Evolutionary conservation across 164 flowering plant genomes (phyloP), one percentile per base, ranked within the genome.

Genomic region (Tetracentron sinense): DNA sequence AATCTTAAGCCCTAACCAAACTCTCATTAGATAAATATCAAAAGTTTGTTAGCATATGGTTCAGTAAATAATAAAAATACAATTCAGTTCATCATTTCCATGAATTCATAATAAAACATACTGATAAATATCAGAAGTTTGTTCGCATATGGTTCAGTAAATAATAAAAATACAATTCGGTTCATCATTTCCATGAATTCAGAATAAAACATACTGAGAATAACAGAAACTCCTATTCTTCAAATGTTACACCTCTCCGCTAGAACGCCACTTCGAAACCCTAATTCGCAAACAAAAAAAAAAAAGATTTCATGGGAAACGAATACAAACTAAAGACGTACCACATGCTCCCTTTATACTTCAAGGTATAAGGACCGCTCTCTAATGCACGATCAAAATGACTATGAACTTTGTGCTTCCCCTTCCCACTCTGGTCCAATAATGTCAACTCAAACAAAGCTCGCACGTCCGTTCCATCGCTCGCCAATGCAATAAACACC

Each of bases 291-390:
- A 27, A 29, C 23, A 26, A 29, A 11, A 12, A 27, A 29, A 38
- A 26, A 29, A 11, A 2, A 56, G 54, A 2, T 4, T 1, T 19
- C n/a, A 30, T 12, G 4, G 4, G 11, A 26, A 44, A 51, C 8
- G 7, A 49, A 51, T 21, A 51, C 15, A 0, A 51, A 51, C 12
- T 11, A 51, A 59, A 48, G 20, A 67, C 77, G 33, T 85, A 91
- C 97, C 97, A 90, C 97, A 90, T 90, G 82, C 94, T 88, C 27
- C 97, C 97, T 54, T 81, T 72, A 59, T 88, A 90, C 77, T 90
- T 88, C 63, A 90, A 62, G 3, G 92, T 77, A 66, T 90, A 90
- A 0, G 97, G 97, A 0, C 97, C 97, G 22, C 89, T 79, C 68
- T 86, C 94, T 31, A 87, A 63, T 0, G 87, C 81, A 15, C 97